Evolutionary conservation across 176 grass and related monocot genomes (phyloP).

Genomic region (Triticum turgidum): DNA sequence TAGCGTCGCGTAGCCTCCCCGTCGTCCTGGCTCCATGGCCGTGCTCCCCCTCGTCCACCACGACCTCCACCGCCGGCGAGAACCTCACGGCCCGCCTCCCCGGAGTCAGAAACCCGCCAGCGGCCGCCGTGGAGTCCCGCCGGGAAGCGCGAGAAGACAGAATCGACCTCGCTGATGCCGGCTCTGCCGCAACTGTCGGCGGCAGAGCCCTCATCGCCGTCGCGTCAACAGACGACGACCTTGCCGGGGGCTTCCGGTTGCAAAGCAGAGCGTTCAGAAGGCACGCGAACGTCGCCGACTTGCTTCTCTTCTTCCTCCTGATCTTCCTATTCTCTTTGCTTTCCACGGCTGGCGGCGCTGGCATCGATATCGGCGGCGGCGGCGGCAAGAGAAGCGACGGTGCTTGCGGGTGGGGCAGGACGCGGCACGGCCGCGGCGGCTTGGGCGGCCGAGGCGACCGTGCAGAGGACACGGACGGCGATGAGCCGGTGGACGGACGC

Average conservation of each 20-base stretch:
- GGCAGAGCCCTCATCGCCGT: background rate
- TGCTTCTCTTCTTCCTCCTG: slow-evolving; percentile 13
- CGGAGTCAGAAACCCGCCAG: background rate
- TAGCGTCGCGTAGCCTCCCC: slow-evolving; percentile 12
- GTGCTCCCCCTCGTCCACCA: slow-evolving; percentile 56
- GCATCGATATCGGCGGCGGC: background rate
- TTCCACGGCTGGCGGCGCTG: no score
- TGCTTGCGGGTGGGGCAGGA: slow-evolving; percentile 47
- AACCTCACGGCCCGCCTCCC: slow-evolving; percentile 78
- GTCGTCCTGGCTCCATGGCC: slow-evolving; percentile 25
- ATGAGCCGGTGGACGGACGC: slow-evolving; percentile 6
- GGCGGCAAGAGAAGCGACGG: slow-evolving; percentile 19
- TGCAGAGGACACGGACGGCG: slow-evolving; percentile 9
- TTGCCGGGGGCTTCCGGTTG: slow-evolving; percentile 35
- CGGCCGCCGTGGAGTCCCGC: slow-evolving; percentile 22
- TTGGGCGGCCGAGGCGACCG: slow-evolving; percentile 49
- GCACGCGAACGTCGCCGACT: slow-evolving; percentile 43
- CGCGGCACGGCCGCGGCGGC: slow-evolving; percentile 37
- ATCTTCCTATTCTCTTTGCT: background rate
- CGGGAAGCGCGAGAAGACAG: slow-evolving; percentile 55
- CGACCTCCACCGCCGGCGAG: slow-evolving; percentile 53
- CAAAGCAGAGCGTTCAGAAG: slow-evolving; percentile 36
- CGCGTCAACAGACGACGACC: background rate
- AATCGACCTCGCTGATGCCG: slow-evolving; percentile 48
- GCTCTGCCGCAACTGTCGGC: background rate